Base-by-base conservation (phyloP, 202 grass and related monocot genomes). In the Hordeum pubiflorum region DNA sequence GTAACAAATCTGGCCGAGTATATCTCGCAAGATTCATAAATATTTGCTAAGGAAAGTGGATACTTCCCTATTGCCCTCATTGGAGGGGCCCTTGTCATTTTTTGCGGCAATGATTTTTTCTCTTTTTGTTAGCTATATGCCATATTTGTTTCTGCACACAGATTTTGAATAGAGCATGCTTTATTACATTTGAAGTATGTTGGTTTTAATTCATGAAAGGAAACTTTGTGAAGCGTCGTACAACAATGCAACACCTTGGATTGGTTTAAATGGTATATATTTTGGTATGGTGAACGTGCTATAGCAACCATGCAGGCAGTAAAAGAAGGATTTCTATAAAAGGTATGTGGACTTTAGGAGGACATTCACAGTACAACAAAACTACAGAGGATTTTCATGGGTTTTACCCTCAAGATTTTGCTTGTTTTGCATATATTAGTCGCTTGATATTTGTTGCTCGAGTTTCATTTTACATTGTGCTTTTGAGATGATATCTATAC, bases 191-290 rank as follows among this genome's bases (percentile, higher is more conserved):
- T 50, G 46, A 50, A 50, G 46, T 50, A 50, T 50, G 5, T 17
- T 50, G 46, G 6, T 50, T 50, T 50, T 50, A 17, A 17, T 17
- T 50, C 6, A 50, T 50, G 37, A 63, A 59, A 74, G 95, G 82
- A 98, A 94, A 91, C 93, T 98, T 58, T 98, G 92, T 78, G 88
- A 98, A 83, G 77, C 80, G 10, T 92, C 95, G 89, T 98, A 91
- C 46, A 50, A 50, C 46, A 17, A 32, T 32, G 31, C 31, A 32
- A 50, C 4, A 50, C 14, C 46, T 5, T 17, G 5, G 14, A 50
- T 48, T 48, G 44, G 13, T 48, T 48, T 48, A 48, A 48, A 48
- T 17, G 46, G 46, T 50, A 50, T 33, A 77, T 98, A 48, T 90
- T 95, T 69, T 95, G 92, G 92, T 82, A 84, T 72, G 88, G 93